Conservation (phyloP, 2,329 filamentous ascomycete species). For the Trichoderma koningiopsis region DNA sequence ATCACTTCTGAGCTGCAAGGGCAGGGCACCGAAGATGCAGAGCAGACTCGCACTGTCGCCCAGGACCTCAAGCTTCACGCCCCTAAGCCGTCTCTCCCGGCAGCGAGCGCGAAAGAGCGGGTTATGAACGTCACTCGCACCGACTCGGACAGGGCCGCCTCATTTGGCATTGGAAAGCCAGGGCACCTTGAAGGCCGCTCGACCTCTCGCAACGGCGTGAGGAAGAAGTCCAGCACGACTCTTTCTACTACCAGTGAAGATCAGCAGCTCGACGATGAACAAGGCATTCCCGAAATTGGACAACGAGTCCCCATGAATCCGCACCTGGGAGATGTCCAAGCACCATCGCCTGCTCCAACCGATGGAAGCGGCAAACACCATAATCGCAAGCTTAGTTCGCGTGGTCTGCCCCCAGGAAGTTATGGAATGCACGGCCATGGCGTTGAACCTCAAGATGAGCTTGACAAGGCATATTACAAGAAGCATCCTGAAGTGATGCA, state of each 20-base stretch:
- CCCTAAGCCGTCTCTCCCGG: constrained; percentile 82
- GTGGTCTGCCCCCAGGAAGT: constrained; percentile 76
- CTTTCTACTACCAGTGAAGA: constrained; percentile 54
- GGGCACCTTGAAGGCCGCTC: constrained; percentile 55
- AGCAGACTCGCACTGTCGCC: constrained; percentile 76
- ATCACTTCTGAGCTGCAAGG: constrained; percentile 47
- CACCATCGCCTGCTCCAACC: constrained; percentile 75
- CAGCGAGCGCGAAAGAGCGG: constrained; percentile 77
- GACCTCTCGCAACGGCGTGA: constrained; percentile 54
- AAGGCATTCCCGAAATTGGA: constrained; percentile 90
- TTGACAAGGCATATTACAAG: constrained; percentile 89
- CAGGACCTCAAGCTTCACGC: constrained; percentile 85
- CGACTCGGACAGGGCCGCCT: constrained; percentile 82
- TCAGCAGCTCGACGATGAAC: constrained; percentile 66
- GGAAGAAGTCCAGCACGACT: constrained; percentile 65
- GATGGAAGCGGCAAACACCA: constrained; percentile 57
- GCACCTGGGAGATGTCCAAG: constrained; percentile 92
- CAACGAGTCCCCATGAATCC: constrained; percentile 92
- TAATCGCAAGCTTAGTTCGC: constrained; percentile 71
- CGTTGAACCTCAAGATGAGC: constrained; percentile 71
- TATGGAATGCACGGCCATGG: constrained; percentile 93
- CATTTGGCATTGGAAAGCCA: constrained; percentile 78
- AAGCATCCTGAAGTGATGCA: constrained; percentile 83
- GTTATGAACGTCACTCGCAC: constrained; percentile 86
- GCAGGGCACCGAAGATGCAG: constrained; percentile 43